Base-by-base conservation (phyloP, 495 filamentous ascomycete genomes). In the Glarea lozoyensis region DNA sequence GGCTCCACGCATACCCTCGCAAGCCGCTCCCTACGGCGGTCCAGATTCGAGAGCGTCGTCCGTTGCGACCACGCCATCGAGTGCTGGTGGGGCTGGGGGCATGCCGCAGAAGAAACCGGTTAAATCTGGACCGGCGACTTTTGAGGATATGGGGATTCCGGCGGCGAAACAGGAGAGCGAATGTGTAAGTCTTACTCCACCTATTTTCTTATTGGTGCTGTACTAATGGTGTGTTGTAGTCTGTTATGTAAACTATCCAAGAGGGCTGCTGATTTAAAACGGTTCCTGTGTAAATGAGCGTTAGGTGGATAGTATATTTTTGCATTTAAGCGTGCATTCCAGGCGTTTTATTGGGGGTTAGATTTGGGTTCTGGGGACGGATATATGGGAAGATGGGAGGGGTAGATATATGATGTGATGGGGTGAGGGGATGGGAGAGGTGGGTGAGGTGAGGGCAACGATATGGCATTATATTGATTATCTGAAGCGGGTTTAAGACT, bases 81-180 rank as follows among this genome's bases (percentile, higher is more conserved):
- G 45, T 9, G 34, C 42, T 10, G 36, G 37, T 7, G 34, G 46
- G 4, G 15, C 18, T 10, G n/a, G n/a, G n/a, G n/a, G n/a, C n/a
- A n/a, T n/a, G n/a, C 48, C 51, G 23, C 43, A 46, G 10, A 54
- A 50, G 32, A 51, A 50, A 24, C 84, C 86, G 58, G 25, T n/a
- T 29, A 29, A n/a, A n/a, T 7, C 25, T n/a, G 92, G 93, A 9
- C 92, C 92, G 3, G 86, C 93, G 60, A 98, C 92, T 2, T 98
- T 98, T 58, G 90, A 96, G 56, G 88, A 90, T 57, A 98, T 98
- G 92, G 90, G 90, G 40, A 87, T 98, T 50, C 84, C 86, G 11
- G 70, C 75, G 51, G 79, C 69, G 21, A 84, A 86, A 59, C 73
- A 82, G 46, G 84, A 94, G 24, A 74, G 73, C 48, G 90, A 97